These are phyloP conservation scores for Yarrowia osloensis DNA, from an alignment of 805 yeast species.

Conservation along the genomic window DNA sequence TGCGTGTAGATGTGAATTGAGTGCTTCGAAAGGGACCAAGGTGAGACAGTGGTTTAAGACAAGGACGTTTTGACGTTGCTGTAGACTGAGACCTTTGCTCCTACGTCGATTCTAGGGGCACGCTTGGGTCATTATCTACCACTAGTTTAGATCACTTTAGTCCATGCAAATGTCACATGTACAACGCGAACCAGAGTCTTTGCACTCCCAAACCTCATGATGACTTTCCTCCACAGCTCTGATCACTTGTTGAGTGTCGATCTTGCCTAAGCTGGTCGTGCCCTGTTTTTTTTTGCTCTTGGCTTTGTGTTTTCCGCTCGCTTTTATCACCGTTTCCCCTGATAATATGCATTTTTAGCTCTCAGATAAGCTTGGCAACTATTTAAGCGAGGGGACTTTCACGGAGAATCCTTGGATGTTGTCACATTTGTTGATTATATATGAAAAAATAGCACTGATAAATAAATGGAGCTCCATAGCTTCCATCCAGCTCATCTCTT, in stretches of 20 bases:
- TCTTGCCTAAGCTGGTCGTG: neutral
- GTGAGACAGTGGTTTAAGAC: neutral
- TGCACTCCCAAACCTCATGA: too few species aligned
- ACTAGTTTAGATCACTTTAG: too few species aligned
- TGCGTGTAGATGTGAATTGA: neutral
- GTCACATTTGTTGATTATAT: too few species aligned
- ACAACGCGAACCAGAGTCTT: too few species aligned
- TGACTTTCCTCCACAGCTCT: neutral
- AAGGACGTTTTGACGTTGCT: neutral
- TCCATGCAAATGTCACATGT: too few species aligned
- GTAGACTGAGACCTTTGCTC: neutral
- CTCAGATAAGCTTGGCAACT: constrained; percentile 6
- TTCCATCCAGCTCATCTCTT: too few species aligned
- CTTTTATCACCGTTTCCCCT: constrained; percentile 6
- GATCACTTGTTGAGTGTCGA: neutral
- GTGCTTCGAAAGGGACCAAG: neutral
- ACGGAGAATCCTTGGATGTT: too few species aligned
- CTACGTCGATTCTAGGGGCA: neutral
- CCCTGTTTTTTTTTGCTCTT: neutral
- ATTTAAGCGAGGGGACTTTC: neutral
- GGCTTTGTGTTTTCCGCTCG: neutral
- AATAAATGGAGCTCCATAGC: too few species aligned
- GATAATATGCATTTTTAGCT: neutral
- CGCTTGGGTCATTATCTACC: too few species aligned
- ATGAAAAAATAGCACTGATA: too few species aligned